phyloP scores from a whole-genome alignment of 495 filamentous ascomycete species.

The Pyronema domesticum region DNA sequence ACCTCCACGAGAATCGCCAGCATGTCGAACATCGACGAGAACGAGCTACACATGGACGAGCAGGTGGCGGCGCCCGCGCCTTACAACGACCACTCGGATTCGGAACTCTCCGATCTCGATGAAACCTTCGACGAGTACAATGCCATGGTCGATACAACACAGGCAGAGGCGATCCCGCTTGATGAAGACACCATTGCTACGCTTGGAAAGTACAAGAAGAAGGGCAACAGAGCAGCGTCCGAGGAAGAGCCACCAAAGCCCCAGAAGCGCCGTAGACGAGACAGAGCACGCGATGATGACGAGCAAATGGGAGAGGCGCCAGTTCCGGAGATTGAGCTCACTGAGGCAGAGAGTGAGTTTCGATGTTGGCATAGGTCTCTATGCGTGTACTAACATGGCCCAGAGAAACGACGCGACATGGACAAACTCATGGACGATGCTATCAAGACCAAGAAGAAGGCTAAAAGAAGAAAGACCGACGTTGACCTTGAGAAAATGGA shows the following conservation, averaged over 20 bases:
- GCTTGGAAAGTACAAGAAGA: conserved; percentile 68
- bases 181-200: conserved; percentile 69
- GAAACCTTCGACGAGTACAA: conserved; percentile 87
- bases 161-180: conserved; percentile 47
- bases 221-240: conserved; percentile 38
- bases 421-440: conserved; percentile 76
- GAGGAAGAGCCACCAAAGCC: conserved; percentile 53
- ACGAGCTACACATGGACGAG: neutral
- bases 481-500: conserved; percentile 77
- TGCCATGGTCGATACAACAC: conserved; percentile 40
- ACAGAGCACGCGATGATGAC: conserved; percentile 37
- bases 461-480: conserved; percentile 60
- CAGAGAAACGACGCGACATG: conserved; percentile 39
- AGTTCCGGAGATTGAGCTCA: conserved; percentile 26
- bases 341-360: conserved; percentile 31
- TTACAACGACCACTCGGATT: conserved; percentile 43
- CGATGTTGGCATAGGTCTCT: neutral
- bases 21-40: conserved; percentile 32
- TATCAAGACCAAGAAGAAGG: conserved; percentile 59
- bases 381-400: conserved; percentile 1
- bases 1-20: neutral
- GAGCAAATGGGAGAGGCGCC: conserved; percentile 31
- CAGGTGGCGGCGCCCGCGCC: neutral
- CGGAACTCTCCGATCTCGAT: conserved; percentile 85
- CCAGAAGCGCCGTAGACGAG: conserved; percentile 41